These are phyloP conservation scores for Mycena maculata DNA, from an alignment of 768 basidiomycete genomes.

Conservation along the genomic window DNA sequence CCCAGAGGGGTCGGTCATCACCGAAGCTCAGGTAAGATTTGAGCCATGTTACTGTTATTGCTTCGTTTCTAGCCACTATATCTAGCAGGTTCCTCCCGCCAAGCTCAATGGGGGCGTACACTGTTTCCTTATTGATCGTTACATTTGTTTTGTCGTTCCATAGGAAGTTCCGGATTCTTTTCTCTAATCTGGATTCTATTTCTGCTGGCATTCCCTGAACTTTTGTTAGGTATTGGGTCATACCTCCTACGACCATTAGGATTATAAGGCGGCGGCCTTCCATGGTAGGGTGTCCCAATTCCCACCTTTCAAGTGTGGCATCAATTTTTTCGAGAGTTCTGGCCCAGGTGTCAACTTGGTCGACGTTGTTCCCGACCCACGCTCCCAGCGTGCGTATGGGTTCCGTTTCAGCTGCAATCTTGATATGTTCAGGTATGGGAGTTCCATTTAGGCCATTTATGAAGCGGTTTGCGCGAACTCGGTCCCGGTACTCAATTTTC, in stretches of 20 bases:
- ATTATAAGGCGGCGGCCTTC: constrained; percentile 14
- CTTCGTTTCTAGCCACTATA: too few relatives aligned
- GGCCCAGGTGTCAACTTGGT: constrained; percentile 17
- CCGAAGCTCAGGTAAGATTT: constrained; percentile 9
- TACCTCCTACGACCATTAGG: constrained; percentile 26
- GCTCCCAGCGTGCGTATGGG: constrained; percentile 25
- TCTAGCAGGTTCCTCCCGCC: too few relatives aligned
- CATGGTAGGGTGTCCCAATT: too few relatives aligned
- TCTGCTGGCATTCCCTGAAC: constrained; percentile 37
- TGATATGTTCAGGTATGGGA: too few relatives aligned
- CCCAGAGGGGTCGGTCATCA: not conserved
- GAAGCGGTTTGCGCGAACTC: too few relatives aligned
- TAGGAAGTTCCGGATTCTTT: constrained; percentile 8
- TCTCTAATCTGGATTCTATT: not conserved
- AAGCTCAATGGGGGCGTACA: not conserved
- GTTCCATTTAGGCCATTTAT: too few relatives aligned
- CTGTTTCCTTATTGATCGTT: not conserved
- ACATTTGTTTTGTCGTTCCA: constrained; percentile 7
- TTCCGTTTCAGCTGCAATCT: too few relatives aligned
- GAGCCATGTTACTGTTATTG: too few relatives aligned
- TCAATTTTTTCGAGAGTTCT: too few relatives aligned
- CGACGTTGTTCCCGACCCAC: constrained; percentile 24
- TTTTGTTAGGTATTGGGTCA: constrained; percentile 30
- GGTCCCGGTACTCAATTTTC: too few relatives aligned
- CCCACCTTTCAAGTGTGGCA: not conserved